phyloP scores from a whole-genome alignment of 306 rosid genomes.

The Myrica gale region DNA sequence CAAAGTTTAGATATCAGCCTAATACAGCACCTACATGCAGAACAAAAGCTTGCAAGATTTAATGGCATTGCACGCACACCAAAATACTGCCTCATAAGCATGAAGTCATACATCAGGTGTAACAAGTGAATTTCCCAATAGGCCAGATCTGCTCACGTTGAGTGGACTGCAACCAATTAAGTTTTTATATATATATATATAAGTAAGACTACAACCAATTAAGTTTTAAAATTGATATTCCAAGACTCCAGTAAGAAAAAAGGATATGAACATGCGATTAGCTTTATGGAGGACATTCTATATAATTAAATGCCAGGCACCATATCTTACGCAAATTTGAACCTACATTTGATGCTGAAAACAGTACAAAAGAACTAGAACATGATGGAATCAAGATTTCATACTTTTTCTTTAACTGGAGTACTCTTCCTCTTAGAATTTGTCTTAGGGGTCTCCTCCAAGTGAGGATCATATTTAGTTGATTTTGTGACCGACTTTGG shows the following conservation, averaged over 20 bases:
- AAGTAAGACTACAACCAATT: not conserved
- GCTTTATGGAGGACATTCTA: not conserved
- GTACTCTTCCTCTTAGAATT: constrained; percentile 69
- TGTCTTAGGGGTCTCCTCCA: constrained; percentile 54
- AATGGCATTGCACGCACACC: not conserved
- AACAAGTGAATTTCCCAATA: not conserved
- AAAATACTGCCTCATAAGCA: not conserved
- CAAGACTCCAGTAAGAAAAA: not conserved
- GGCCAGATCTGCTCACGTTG: not conserved
- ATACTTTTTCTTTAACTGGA: constrained; percentile 62
- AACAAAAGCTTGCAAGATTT: not conserved
- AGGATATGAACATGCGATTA: not conserved
- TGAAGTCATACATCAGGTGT: not conserved
- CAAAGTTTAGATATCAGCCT: not conserved
- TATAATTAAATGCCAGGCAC: not conserved
- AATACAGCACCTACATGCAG: not conserved
- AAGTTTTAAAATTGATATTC: not conserved
- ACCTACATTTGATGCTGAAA: not conserved
- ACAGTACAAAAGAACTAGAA: not conserved
- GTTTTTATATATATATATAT: too few relatives aligned
- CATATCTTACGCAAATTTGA: not conserved
- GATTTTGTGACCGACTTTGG: constrained; percentile 47
- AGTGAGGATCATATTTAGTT: constrained; percentile 41
- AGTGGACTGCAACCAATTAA: not conserved
- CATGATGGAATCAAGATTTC: not conserved